Conservation (phyloP, 2,329 filamentous ascomycete genomes). For the Pezicula carpinea region DNA sequence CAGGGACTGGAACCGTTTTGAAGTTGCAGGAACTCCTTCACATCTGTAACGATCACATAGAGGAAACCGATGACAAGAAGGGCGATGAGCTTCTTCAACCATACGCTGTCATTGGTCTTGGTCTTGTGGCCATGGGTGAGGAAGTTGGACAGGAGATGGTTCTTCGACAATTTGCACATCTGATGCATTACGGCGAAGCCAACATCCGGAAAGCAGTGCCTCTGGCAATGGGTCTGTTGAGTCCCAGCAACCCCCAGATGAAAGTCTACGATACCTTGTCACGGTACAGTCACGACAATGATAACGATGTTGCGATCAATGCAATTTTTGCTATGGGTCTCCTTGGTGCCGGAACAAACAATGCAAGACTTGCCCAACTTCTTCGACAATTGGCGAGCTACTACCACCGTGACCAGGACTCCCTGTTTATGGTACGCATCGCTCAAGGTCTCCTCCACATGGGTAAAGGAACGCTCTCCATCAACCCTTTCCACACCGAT, state of each 20-base stretch:
- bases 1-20: conserved; percentile 91
- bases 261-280: conserved; percentile 99
- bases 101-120: conserved; percentile 92
- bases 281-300: conserved; percentile 96
- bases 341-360: conserved; percentile 94
- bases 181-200: conserved; percentile 98
- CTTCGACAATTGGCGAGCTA: conserved; percentile 94
- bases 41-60: conserved; percentile 96
- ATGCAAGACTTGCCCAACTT: conserved; percentile 90
- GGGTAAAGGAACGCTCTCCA: conserved; percentile 94
- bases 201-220: conserved; percentile 97
- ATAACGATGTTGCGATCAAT: conserved; percentile 96
- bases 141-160: conserved; percentile 99
- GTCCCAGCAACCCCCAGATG: conserved; percentile 98
- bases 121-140: conserved; percentile 94
- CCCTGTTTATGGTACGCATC: conserved; percentile 98
- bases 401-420: conserved; percentile 94
- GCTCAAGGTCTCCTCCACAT: conserved; percentile 96
- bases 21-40: conserved; percentile 97
- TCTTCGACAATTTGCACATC: conserved; percentile 89
- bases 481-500: conserved; percentile 99
- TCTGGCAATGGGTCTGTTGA: conserved; percentile 92
- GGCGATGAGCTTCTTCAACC: conserved; percentile 92
- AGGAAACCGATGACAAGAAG: conserved; percentile 91
- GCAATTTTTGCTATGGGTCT: conserved; percentile 99